Base-by-base conservation (phyloP, 345 rosid genomes). In the Rubroshorea leprosula region DNA sequence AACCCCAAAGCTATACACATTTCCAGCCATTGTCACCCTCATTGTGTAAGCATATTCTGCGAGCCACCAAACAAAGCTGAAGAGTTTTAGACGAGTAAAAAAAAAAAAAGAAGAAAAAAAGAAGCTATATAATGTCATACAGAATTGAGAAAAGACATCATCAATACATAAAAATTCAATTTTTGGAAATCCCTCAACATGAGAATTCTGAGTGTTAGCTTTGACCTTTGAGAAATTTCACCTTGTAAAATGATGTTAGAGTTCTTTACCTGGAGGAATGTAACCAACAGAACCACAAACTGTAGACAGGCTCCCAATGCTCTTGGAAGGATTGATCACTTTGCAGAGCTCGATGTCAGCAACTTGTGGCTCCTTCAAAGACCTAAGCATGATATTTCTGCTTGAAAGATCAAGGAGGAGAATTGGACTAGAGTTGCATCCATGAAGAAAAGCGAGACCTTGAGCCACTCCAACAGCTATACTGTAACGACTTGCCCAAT, bases 41-140 rank as follows among this genome's bases (percentile, higher is more conserved):
- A 90, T 90, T 11, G 84, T 85, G 70, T 90, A 87, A 57, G 97
- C 96, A 76, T 91, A 91, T 78, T 91, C 98, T 91, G 86, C 62
- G 51, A 50, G 44, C 41, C 61, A 23, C 31, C 58, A 57, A 20
- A 27, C 9, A 14, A 35, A 50, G 12, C 27, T 49, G 22, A 45
- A 11, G 6, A 47, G 17, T n/a, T n/a, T n/a, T n/a, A n/a, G n/a
- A n/a, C n/a, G n/a, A n/a, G n/a, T 51, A 1, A n/a, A 2, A 18
- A 15, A 11, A 11, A 3, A n/a, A 44, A 3, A 16, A 44, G 15
- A 11, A n/a, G n/a, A n/a, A n/a, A n/a, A n/a, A n/a, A n/a, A n/a
- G n/a, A n/a, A n/a, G n/a, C n/a, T n/a, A n/a, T n/a, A n/a, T n/a
- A n/a, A n/a, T n/a, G n/a, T n/a, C n/a, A n/a, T n/a, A n/a, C n/a